phyloP scores from a whole-genome alignment of 768 basidiomycete genomes.

The Steccherinum ochraceum region DNA sequence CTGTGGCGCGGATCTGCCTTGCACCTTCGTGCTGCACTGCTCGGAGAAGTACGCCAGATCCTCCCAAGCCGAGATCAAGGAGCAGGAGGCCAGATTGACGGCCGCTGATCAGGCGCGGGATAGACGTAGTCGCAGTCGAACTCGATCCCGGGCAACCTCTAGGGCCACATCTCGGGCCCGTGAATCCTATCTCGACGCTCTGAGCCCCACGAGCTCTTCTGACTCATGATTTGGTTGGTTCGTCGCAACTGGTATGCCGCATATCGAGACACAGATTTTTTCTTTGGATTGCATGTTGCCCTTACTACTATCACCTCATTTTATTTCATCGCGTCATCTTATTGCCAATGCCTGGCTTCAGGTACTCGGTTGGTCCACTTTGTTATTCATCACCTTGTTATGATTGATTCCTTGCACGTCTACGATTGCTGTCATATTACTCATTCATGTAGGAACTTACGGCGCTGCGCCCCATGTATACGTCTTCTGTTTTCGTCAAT shows the following conservation, averaged over 20 bases:
- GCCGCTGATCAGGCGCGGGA: conserved; percentile 14
- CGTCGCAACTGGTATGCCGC: neutral
- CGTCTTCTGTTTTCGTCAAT: neutral
- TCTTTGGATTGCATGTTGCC: neutral
- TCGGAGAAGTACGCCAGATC: conserved; percentile 39
- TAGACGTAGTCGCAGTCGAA: conserved; percentile 11
- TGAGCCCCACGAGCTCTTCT: neutral
- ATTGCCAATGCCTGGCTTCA: neutral
- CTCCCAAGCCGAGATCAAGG: conserved; percentile 38
- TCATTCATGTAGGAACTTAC: neutral
- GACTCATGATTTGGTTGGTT: neutral
- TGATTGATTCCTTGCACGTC: neutral
- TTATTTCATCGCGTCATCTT: neutral
- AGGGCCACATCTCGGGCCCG: conserved; percentile 15
- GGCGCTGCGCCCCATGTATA: neutral
- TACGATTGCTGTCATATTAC: neutral
- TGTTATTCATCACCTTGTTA: neutral
- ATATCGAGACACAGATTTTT: neutral
- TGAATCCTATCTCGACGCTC: conserved; percentile 2
- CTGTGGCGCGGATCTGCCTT: conserved; percentile 42
- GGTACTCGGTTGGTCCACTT: neutral
- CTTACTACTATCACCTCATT: neutral
- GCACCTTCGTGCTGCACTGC: conserved; percentile 56
- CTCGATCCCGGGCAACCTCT: conserved; percentile 10
- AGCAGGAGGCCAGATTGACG: conserved; percentile 33